Conservation (phyloP, 352 stramenopile species). For the Aphanomyces astaci region DNA sequence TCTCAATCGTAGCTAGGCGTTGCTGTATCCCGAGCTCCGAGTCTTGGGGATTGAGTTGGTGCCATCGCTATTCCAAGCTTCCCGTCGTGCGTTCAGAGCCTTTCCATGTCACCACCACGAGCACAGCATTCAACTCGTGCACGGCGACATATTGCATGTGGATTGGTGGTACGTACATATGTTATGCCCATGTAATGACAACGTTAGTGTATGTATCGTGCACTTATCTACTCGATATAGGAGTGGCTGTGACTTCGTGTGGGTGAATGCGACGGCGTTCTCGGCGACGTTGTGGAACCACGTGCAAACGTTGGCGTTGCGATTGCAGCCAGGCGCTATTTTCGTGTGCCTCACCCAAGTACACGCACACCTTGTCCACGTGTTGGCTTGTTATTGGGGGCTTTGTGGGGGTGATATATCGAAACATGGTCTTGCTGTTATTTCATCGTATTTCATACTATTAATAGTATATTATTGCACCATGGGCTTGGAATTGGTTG, state of each 20-base stretch:
- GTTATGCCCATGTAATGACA: no score
- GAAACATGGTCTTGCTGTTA: no score
- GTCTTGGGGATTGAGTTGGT: slow-evolving; percentile 17
- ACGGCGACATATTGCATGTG: slow-evolving; percentile 3
- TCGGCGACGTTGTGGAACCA: neutral
- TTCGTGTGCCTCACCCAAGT: slow-evolving; percentile 18
- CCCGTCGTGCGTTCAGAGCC: neutral
- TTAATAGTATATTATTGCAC: no score
- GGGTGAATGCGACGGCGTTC: slow-evolving; percentile 19
- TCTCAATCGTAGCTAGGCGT: neutral
- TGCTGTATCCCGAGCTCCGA: slow-evolving; percentile 4
- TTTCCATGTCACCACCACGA: neutral
- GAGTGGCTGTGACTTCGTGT: slow-evolving; percentile 11
- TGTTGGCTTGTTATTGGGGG: neutral
- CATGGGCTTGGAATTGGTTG: no score
- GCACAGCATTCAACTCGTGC: neutral
- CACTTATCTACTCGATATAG: neutral
- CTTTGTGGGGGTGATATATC: no score
- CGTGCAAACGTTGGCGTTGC: neutral
- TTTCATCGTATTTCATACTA: no score
- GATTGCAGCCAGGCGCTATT: neutral
- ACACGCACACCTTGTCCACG: neutral
- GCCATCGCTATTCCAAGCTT: neutral
- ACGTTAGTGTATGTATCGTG: neutral
- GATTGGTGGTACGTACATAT: slow-evolving; percentile 19